Evolutionary conservation across 2,329 filamentous ascomycete species (phyloP).

Genomic region (Alternaria tenuissima): DNA sequence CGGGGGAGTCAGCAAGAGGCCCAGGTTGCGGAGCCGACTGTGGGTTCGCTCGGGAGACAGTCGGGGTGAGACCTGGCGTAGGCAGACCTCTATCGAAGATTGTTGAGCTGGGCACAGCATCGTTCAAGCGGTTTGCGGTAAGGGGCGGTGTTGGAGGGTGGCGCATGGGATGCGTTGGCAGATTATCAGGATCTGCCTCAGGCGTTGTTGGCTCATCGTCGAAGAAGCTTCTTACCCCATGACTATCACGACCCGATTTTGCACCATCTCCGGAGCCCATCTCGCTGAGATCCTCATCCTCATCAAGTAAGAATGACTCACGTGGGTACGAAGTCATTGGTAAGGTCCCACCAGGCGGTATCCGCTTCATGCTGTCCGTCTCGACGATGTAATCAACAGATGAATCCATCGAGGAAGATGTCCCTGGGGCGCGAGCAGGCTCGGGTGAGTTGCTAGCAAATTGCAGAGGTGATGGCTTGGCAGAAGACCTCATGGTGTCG

Average conservation of each 20-base stretch:
- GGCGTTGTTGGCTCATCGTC: slow-evolving; percentile 55
- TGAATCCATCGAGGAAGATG: slow-evolving; percentile 53
- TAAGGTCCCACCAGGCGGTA: slow-evolving; percentile 54
- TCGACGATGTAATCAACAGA: slow-evolving; percentile 61
- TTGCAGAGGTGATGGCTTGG: slow-evolving; percentile 47
- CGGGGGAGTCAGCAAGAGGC: slow-evolving; percentile 31
- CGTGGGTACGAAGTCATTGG: slow-evolving; percentile 45
- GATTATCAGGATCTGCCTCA: slow-evolving; percentile 41
- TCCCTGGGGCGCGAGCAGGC: slow-evolving; percentile 22
- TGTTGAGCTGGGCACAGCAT: slow-evolving; percentile 36
- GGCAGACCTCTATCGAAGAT: slow-evolving; percentile 47
- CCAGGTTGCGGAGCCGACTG: slow-evolving; percentile 25
- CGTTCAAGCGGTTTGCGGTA: slow-evolving; percentile 46
- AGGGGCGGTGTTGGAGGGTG: slow-evolving; percentile 56
- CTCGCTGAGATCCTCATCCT: slow-evolving; percentile 65
- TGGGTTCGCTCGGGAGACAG: slow-evolving; percentile 35
- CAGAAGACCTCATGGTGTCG: slow-evolving; percentile 59
- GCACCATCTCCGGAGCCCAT: slow-evolving; percentile 61
- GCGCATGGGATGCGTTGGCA: slow-evolving; percentile 46
- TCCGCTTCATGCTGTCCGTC: slow-evolving; percentile 61
- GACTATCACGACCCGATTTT: slow-evolving; percentile 46
- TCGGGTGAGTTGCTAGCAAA: slow-evolving; percentile 24
- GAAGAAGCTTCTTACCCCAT: slow-evolving; percentile 58
- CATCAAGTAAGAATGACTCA: slow-evolving; percentile 61
- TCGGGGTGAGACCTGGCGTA: slow-evolving; percentile 50